Conservation (phyloP, 148 eudicot species). For the Spergularia bocconei region DNA sequence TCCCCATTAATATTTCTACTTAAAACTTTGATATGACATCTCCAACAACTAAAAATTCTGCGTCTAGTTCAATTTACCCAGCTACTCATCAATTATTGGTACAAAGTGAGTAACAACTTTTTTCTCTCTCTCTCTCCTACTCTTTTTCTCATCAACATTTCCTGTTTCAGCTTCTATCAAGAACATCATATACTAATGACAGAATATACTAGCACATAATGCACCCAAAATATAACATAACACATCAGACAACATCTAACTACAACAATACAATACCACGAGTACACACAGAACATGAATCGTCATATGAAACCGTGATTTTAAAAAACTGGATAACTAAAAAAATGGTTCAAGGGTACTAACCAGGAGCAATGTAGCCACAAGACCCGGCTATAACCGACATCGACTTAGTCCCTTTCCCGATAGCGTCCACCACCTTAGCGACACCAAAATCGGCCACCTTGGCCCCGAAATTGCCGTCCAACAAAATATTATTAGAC, state of each 20-base stretch:
- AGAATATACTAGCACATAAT: not conserved
- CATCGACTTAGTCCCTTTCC: slow-evolving; percentile 75
- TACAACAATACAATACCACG: no score
- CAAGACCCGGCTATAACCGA: slow-evolving; percentile 94
- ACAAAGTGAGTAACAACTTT: not conserved
- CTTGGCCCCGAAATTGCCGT: slow-evolving; percentile 72
- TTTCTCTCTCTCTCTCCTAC: not conserved
- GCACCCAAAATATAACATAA: not conserved
- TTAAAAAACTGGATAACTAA: no score
- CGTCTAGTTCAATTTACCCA: slow-evolving; percentile 7
- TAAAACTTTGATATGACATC: slow-evolving; percentile 16
- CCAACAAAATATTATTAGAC: slow-evolving; percentile 78
- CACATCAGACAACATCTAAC: not conserved
- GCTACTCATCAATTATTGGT: not conserved
- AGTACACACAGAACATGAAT: no score
- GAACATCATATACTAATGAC: slow-evolving; percentile 9
- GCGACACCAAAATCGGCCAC: slow-evolving; percentile 97
- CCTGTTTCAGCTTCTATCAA: slow-evolving; percentile 9
- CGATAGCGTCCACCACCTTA: slow-evolving; percentile 62
- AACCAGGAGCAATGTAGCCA: slow-evolving; percentile 98
- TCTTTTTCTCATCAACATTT: not conserved
- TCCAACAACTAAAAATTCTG: slow-evolving; percentile 20
- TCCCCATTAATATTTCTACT: slow-evolving; percentile 18
- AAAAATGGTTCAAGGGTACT: slow-evolving; percentile 15
- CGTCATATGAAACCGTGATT: no score